phyloP scores from a whole-genome alignment of 2,329 filamentous ascomycete species.

The Cercospora berteroae region DNA sequence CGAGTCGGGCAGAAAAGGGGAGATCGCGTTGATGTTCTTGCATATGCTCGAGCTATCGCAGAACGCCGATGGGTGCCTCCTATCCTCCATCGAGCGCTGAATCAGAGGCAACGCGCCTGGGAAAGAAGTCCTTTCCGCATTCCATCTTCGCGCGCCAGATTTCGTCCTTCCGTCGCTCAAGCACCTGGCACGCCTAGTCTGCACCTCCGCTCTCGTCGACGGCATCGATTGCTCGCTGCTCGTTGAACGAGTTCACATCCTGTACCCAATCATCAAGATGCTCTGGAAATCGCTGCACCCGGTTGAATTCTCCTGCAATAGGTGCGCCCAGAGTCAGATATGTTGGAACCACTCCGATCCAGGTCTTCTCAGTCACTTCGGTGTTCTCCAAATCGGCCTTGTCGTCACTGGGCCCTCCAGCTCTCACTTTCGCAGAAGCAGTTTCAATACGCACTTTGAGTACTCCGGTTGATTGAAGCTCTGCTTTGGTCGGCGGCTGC shows the following conservation, averaged over 20 bases:
- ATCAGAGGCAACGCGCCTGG: slow-evolving; percentile 18
- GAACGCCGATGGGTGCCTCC: neutral
- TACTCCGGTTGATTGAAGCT: slow-evolving; percentile 73
- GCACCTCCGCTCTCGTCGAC: slow-evolving; percentile 25
- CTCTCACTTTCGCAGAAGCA: slow-evolving; percentile 73
- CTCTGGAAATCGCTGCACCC: slow-evolving; percentile 57
- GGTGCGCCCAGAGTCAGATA: slow-evolving; percentile 64
- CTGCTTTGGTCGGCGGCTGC: slow-evolving; percentile 67
- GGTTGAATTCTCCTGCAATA: slow-evolving; percentile 59
- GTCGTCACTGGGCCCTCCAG: slow-evolving; percentile 63
- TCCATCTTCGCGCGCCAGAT: neutral
- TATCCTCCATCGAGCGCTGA: neutral
- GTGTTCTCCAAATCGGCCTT: slow-evolving; percentile 53
- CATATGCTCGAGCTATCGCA: slow-evolving; percentile 22
- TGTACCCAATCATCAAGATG: slow-evolving; percentile 59
- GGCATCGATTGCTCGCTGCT: slow-evolving; percentile 38
- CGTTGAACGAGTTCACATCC: slow-evolving; percentile 45
- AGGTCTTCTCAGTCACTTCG: slow-evolving; percentile 52
- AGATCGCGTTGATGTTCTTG: slow-evolving; percentile 28
- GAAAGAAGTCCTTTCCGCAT: slow-evolving; percentile 23
- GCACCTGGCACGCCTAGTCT: neutral
- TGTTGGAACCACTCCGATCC: slow-evolving; percentile 64
- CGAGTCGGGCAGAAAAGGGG: slow-evolving; percentile 9
- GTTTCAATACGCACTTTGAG: slow-evolving; percentile 66
- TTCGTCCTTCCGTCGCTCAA: neutral